phyloP scores from a whole-genome alignment of 2,329 filamentous ascomycete genomes.

The Clarireedia hainanense region DNA sequence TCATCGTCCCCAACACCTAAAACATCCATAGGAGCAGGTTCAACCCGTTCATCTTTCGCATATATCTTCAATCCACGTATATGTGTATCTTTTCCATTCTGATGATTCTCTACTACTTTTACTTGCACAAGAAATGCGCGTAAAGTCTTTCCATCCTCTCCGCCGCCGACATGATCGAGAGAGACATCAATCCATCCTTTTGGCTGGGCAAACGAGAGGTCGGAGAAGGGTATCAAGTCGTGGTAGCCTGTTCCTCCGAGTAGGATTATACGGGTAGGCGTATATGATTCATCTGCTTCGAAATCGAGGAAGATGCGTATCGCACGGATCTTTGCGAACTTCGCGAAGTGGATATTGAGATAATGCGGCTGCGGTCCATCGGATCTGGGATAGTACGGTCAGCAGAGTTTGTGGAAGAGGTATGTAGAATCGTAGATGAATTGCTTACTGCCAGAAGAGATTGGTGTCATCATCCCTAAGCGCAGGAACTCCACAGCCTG shows the following conservation, averaged over 20 bases:
- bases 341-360: conserved; percentile 79
- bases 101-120: conserved; percentile 89
- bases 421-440: neutral
- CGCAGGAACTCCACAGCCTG: conserved; percentile 69
- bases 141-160: conserved; percentile 63
- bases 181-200: conserved; percentile 88
- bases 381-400: conserved; percentile 42
- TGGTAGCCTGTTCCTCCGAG: conserved; percentile 86
- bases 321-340: conserved; percentile 68
- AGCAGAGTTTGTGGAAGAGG: neutral
- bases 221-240: conserved; percentile 80
- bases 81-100: conserved; percentile 99
- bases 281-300: conserved; percentile 89
- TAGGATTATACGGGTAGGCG: conserved; percentile 85
- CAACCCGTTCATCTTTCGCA: conserved; percentile 32
- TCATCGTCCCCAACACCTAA: conserved; percentile 10
- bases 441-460: conserved; percentile 68
- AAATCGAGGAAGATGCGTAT: conserved; percentile 88
- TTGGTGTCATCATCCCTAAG: conserved; percentile 65
- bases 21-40: conserved; percentile 13
- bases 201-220: conserved; percentile 70
- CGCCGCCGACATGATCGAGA: conserved; percentile 48
- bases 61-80: conserved; percentile 87
- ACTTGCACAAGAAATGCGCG: conserved; percentile 87
- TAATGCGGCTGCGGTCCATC: conserved; percentile 79